These are phyloP conservation scores for Chrysoporthe cubensis DNA, from an alignment of 2,329 filamentous ascomycete genomes.

Conservation along the genomic window DNA sequence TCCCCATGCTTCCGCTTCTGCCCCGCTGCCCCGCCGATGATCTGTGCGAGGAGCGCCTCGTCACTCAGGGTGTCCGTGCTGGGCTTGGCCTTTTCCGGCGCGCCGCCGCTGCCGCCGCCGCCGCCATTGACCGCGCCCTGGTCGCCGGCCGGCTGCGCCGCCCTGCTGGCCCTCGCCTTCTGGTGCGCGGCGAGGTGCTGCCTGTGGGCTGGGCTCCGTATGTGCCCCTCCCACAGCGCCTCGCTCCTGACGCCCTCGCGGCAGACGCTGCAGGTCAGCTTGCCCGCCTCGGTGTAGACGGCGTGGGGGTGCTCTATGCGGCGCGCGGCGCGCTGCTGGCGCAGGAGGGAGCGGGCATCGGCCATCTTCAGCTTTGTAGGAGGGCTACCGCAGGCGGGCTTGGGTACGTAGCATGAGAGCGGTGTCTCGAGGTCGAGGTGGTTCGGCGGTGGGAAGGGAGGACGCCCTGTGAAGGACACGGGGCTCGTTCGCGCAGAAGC, in stretches of 20 bases:
- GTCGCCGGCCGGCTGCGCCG: slow-evolving; percentile 29
- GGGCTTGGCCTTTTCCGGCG: slow-evolving; percentile 20
- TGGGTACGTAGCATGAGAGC: background rate
- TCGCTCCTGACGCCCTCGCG: slow-evolving; percentile 68
- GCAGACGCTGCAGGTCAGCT: slow-evolving; percentile 70
- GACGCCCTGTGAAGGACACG: background rate
- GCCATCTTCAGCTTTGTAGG: slow-evolving; percentile 58
- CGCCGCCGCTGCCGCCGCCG: slow-evolving; percentile 20
- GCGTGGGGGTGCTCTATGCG: slow-evolving; percentile 73
- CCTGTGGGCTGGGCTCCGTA: slow-evolving; percentile 53
- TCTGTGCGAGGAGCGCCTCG: slow-evolving; percentile 31
- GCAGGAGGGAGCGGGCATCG: slow-evolving; percentile 78
- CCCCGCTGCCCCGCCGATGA: slow-evolving; percentile 21
- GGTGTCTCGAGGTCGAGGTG: background rate
- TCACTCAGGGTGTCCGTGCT: slow-evolving; percentile 35
- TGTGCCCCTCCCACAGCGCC: slow-evolving; percentile 67
- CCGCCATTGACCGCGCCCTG: background rate
- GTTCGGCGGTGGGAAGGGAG: background rate
- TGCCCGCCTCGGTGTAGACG: slow-evolving; percentile 68
- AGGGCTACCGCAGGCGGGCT: background rate
- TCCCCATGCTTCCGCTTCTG: slow-evolving; percentile 36
- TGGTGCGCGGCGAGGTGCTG: slow-evolving; percentile 39
- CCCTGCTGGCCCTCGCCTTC: slow-evolving; percentile 22
- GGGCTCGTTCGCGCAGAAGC: background rate
- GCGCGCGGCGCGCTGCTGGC: slow-evolving; percentile 75